Conservation (phyloP, 768 basidiomycete genomes). For the Trametes cubensis region DNA sequence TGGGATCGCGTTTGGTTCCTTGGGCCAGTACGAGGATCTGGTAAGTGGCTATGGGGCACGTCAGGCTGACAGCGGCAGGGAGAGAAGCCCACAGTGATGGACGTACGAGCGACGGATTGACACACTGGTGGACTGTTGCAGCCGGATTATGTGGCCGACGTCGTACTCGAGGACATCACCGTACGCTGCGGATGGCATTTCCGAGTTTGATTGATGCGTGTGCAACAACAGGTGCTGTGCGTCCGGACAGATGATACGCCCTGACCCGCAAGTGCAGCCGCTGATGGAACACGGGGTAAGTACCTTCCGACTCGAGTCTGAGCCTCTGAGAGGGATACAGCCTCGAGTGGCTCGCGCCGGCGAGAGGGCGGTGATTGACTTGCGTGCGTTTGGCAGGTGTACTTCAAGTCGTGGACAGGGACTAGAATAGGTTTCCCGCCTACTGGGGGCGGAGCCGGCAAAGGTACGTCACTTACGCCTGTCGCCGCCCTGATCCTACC, state of each 20-base stretch:
- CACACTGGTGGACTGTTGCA: constrained; percentile 25
- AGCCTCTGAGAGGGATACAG: neutral
- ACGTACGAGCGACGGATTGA: neutral
- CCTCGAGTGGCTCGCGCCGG: neutral
- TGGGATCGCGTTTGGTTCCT: constrained; percentile 61
- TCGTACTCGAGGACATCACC: constrained; percentile 50
- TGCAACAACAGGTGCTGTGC: neutral
- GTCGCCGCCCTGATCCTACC: neutral
- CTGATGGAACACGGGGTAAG: constrained; percentile 56
- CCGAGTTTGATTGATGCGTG: neutral
- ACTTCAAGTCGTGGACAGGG: constrained; percentile 60
- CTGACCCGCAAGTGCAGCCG: constrained; percentile 52
- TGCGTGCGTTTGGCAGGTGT: constrained; percentile 41
- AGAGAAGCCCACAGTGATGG: neutral
- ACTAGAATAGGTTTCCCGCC: constrained; percentile 54
- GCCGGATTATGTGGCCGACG: constrained; percentile 58
- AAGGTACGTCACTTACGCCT: constrained; percentile 35
- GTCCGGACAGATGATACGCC: constrained; percentile 45
- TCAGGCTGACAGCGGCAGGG: neutral
- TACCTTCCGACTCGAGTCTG: constrained; percentile 9
- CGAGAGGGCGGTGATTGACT: constrained; percentile 4
- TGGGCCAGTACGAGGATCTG: constrained; percentile 58
- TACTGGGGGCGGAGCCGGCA: constrained; percentile 57
- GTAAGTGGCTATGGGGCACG: too few relatives aligned
- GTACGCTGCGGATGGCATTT: constrained; percentile 32